These are phyloP conservation scores for Tylopilus balloui DNA, from an alignment of 768 basidiomycete species.

Conservation along the genomic window DNA sequence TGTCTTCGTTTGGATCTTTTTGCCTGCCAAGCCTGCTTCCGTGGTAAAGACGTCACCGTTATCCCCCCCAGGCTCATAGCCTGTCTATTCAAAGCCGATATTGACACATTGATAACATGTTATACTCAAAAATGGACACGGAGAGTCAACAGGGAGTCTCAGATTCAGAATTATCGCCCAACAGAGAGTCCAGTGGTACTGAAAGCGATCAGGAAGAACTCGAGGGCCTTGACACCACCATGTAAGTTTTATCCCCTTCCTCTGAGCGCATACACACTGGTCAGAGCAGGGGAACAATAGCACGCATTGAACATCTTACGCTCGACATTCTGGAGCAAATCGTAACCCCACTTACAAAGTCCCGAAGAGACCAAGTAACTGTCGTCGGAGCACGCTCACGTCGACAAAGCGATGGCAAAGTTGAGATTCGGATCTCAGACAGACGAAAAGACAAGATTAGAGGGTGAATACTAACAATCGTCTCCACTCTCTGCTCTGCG, in stretches of 20 bases:
- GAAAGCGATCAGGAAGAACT: slow-evolving; percentile 15
- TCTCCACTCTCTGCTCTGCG: slow-evolving; percentile 4
- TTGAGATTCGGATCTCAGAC: slow-evolving; percentile 35
- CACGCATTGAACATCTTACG: slow-evolving; percentile 28
- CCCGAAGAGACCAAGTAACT: background rate
- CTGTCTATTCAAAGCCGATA: background rate
- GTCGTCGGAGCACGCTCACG: background rate
- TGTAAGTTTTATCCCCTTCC: slow-evolving; percentile 3
- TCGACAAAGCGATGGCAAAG: slow-evolving; percentile 14
- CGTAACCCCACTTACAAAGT: slow-evolving; percentile 11
- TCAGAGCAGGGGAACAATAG: slow-evolving; percentile 20
- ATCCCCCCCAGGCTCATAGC: background rate
- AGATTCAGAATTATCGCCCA: background rate
- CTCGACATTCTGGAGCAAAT: slow-evolving; percentile 34
- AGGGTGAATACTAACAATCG: slow-evolving; percentile 22
- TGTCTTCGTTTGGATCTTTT: background rate
- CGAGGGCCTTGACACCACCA: background rate
- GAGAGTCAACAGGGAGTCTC: background rate
- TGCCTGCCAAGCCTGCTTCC: background rate
- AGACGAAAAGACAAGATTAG: slow-evolving; percentile 30
- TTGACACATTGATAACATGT: background rate
- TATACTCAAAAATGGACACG: background rate
- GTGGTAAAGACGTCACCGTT: background rate
- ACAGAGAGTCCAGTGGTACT: background rate
- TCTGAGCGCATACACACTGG: slow-evolving; percentile 2